phyloP scores from a whole-genome alignment of 2,329 filamentous ascomycete genomes.

The Fusarium solani-melongenae region DNA sequence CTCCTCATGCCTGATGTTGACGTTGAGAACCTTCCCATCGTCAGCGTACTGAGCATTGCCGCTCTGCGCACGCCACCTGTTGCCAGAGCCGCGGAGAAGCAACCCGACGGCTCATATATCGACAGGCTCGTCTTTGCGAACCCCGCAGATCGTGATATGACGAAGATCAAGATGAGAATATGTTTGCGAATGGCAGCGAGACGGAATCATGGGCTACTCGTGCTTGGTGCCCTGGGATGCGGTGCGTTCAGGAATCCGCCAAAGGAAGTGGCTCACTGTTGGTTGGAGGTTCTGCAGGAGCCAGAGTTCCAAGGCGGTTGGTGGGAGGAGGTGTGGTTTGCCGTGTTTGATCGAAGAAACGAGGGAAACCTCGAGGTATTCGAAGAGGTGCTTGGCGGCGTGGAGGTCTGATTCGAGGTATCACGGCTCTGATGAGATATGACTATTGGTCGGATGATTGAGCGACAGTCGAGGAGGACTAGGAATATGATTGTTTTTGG shows the following conservation, averaged over 20 bases:
- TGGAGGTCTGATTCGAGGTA: slow-evolving; percentile 40
- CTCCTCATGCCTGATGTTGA: slow-evolving; percentile 54
- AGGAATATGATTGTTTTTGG: neutral
- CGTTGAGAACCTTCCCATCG: slow-evolving; percentile 56
- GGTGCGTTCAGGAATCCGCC: slow-evolving; percentile 74
- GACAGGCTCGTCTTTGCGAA: slow-evolving; percentile 54
- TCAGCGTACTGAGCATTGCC: slow-evolving; percentile 71
- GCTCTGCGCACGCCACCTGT: slow-evolving; percentile 59
- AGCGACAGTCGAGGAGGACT: neutral
- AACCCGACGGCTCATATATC: slow-evolving; percentile 31
- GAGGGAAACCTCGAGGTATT: slow-evolving; percentile 65
- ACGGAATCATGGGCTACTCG: slow-evolving; percentile 66
- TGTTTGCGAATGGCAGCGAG: slow-evolving; percentile 69
- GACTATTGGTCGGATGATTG: neutral
- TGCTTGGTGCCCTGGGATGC: slow-evolving; percentile 77
- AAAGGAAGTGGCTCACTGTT: slow-evolving; percentile 70
- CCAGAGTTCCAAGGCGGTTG: slow-evolving; percentile 71
- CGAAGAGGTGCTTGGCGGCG: slow-evolving; percentile 53
- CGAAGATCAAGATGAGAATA: slow-evolving; percentile 72
- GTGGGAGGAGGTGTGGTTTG: slow-evolving; percentile 74
- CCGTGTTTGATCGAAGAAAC: slow-evolving; percentile 61
- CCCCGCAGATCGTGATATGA: slow-evolving; percentile 60
- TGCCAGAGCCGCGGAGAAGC: slow-evolving; percentile 25
- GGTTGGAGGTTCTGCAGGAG: slow-evolving; percentile 69
- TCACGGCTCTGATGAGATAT: neutral